These are phyloP conservation scores for Grigorovia yakushimaensis DNA, from an alignment of 805 yeast genomes.

Conservation along the genomic window DNA sequence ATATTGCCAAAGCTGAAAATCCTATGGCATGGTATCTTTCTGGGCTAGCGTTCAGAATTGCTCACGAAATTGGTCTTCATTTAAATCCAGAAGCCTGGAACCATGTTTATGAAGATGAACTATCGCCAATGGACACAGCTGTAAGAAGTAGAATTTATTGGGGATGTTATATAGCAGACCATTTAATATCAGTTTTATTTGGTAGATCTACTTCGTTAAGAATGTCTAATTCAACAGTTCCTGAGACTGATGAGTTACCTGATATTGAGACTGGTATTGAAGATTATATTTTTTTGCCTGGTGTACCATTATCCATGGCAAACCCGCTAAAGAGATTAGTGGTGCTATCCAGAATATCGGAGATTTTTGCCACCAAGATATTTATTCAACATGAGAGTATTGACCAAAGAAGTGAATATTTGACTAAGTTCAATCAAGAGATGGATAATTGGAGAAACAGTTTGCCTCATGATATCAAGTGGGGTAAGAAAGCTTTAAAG, in stretches of 20 bases:
- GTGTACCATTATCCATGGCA: constrained; percentile 15
- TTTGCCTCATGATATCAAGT: constrained; percentile 36
- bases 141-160: constrained; percentile 50
- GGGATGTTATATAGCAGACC: constrained; percentile 56
- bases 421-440: constrained; percentile 35
- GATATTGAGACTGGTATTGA: constrained; percentile 47
- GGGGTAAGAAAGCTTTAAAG: constrained; percentile 34
- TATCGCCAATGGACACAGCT: constrained; percentile 38
- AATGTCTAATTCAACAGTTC: constrained; percentile 46
- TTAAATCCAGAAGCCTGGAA: constrained; percentile 48
- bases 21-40: constrained; percentile 52
- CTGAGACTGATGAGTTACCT: constrained; percentile 46
- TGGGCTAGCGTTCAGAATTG: constrained; percentile 51
- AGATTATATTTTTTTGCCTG: constrained; percentile 36
- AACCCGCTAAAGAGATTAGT: constrained; percentile 31
- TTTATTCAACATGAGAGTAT: constrained; percentile 18
- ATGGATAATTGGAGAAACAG: constrained; percentile 38
- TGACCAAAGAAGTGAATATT: constrained; percentile 30
- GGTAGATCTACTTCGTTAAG: constrained; percentile 47
- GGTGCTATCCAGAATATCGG: constrained; percentile 29
- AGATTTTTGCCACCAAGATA: constrained; percentile 21
- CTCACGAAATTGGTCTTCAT: constrained; percentile 51
- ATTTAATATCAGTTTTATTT: constrained; percentile 42
- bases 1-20: constrained; percentile 45
- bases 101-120: constrained; percentile 29